Percentiles rank a stretch among this genome's conserved stretches.
phyloP scores from a whole-genome alignment of 352 stramenopile genomes.

The Nannochloropsis limnetica region DNA sequence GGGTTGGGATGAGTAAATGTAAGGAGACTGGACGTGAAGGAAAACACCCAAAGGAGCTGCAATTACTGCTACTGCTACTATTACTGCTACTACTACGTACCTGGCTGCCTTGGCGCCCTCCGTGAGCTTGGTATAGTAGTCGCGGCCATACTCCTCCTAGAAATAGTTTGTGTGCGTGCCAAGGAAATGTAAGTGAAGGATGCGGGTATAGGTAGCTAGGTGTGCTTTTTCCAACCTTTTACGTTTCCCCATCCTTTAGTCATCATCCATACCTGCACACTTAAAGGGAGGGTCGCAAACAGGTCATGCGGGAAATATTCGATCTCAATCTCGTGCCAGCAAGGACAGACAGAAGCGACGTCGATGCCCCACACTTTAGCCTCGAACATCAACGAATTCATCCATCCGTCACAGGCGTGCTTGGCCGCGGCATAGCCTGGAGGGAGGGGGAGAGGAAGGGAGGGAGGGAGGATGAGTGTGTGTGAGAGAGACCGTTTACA shows the following conservation, averaged over 20 bases:
- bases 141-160: not conserved
- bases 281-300: not conserved
- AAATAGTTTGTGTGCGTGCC: not conserved
- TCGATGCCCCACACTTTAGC: conserved; percentile 30
- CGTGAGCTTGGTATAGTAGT: not conserved
- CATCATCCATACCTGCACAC: not conserved
- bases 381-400: not conserved
- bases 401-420: conserved; percentile 17
- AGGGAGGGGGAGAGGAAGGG: not conserved
- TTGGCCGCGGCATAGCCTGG: conserved; percentile 13
- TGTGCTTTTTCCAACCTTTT: too few relatives aligned
- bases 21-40: not conserved
- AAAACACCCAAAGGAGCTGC: not conserved
- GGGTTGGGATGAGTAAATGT: not conserved
- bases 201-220: too few relatives aligned
- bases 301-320: conserved; percentile 22
- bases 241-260: too few relatives aligned
- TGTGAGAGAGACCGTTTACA: not conserved
- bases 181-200: not conserved
- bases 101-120: not conserved
- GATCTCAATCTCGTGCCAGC: conserved; percentile 25
- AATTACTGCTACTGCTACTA: not conserved
- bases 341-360: not conserved
- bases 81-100: not conserved
- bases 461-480: not conserved